phyloP scores from a whole-genome alignment of 257 asterid species.

The Haberlea rhodopensis region DNA sequence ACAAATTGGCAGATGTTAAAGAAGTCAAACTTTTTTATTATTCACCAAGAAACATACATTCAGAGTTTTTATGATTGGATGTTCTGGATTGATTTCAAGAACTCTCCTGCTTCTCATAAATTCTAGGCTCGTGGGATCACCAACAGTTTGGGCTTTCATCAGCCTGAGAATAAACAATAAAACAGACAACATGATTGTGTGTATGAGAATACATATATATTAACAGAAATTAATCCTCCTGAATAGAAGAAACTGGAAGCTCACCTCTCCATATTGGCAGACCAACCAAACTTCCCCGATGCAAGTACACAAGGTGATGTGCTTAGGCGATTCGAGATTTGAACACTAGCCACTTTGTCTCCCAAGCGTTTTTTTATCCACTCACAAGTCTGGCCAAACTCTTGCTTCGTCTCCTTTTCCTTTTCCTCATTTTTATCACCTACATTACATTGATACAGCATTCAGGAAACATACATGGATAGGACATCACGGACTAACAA shows the following conservation, averaged over 20 bases:
- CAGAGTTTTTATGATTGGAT: conserved; percentile 78
- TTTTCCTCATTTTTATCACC: conserved; percentile 88
- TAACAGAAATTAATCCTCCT: background rate
- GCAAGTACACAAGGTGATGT: conserved; percentile 97
- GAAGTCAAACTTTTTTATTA: background rate
- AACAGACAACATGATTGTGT: conserved; percentile 14
- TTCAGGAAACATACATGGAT: conserved; percentile 10
- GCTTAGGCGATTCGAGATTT: conserved; percentile 86
- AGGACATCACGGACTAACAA: background rate
- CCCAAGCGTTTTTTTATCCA: conserved; percentile 89
- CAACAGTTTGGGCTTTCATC: conserved; percentile 88
- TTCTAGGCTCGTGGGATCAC: conserved; percentile 70
- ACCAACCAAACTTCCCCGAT: conserved; percentile 97
- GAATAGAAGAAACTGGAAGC: background rate
- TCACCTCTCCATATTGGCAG: conserved; percentile 99
- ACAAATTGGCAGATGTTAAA: background rate
- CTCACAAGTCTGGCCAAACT: conserved; percentile 80
- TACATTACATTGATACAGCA: conserved; percentile 24
- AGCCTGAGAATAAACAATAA: conserved; percentile 47
- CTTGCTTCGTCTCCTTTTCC: conserved; percentile 84
- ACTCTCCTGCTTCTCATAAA: conserved; percentile 92
- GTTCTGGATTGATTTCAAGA: conserved; percentile 90
- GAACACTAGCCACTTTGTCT: conserved; percentile 83
- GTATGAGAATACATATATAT: background rate
- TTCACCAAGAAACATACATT: conserved; percentile 42